These are phyloP conservation scores for Symbiodinium pilosum DNA, from an alignment of 73 alveolate species.

Conservation along the genomic window DNA sequence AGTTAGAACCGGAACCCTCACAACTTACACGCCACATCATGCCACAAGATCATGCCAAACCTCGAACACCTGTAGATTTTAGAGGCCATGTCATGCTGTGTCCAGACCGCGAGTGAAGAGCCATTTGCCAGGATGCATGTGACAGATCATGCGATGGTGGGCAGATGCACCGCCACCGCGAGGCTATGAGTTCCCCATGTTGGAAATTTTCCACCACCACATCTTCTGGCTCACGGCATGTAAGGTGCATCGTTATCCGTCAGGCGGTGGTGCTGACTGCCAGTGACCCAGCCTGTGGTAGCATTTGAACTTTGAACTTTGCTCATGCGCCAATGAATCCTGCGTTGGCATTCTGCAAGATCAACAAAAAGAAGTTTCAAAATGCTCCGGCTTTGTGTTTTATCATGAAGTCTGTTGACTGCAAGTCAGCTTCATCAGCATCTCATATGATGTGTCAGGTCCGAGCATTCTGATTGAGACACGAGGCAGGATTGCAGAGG, in stretches of 20 bases:
- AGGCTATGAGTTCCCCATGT: conserved; percentile 1
- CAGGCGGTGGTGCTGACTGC: conserved; percentile 57
- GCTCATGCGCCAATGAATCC: no score
- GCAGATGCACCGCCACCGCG: conserved; percentile 78
- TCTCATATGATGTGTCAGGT: no score
- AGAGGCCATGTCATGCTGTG: no score
- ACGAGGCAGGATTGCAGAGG: conserved; percentile 17
- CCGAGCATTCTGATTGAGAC: conserved; percentile 67
- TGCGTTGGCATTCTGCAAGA: no score
- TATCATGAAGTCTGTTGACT: background rate
- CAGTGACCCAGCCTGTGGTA: background rate
- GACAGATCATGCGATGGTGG: conserved; percentile 87
- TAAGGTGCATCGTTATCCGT: conserved; percentile 82
- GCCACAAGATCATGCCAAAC: no score
- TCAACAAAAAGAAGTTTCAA: no score
- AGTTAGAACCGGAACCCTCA: no score
- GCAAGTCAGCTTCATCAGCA: background rate
- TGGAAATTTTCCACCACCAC: background rate
- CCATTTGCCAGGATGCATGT: conserved; percentile 39
- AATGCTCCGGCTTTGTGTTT: no score
- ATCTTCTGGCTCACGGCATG: background rate
- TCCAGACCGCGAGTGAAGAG: no score
- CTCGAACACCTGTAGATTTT: no score
- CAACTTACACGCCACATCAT: no score
- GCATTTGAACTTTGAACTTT: no score